Base-by-base conservation (phyloP, 257 asterid genomes). In the Echites panduratus region DNA sequence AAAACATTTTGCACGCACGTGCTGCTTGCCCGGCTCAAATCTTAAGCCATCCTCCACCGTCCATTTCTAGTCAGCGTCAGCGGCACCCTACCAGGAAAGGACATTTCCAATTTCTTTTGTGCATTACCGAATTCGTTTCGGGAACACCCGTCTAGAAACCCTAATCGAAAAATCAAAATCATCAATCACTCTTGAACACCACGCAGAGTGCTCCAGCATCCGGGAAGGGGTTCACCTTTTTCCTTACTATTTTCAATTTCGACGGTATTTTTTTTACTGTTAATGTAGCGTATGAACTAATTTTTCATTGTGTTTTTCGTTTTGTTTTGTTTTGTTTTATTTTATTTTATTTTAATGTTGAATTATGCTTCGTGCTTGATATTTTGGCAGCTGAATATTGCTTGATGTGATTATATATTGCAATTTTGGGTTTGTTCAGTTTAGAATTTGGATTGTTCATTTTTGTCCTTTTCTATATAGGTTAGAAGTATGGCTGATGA, bases 401-500 rank as follows among this genome's bases (percentile, higher is more conserved):
- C 41, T 26, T 58, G 41, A 58, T 26, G 14, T 26, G 26, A 1
- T 3, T 26, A 19, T 20, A 58, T 26, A 26, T 45, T 48, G 3
- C 20, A 13, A 48, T 12, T 48, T 56, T 56, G 16, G 22, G 35
- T 56, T 56, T 56, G 63, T 22, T 56, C 63, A 24, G 32, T 24
- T 56, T 54, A 9, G 29, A 19, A 7, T 6, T 54, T 22, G 27
- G 24, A 24, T 24, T 32, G 38, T 32, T 32, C 38, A 1, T 32
- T 57, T 2, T 57, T 57, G 35, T 9, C 26, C 26, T 13, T 50
- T 52, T 19, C 19, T 56, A 22, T 7, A n/a, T 24, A 24, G 64
- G 38, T 57, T 26, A 10, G 19, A 10, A 26, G 41, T 58, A 87
- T 90, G 93, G 93, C 89, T 32, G 96, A 88, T 50, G 86, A 84